Conservation (phyloP, 1,284 basidiomycete genomes). For the Heterobasidion occidentale region DNA sequence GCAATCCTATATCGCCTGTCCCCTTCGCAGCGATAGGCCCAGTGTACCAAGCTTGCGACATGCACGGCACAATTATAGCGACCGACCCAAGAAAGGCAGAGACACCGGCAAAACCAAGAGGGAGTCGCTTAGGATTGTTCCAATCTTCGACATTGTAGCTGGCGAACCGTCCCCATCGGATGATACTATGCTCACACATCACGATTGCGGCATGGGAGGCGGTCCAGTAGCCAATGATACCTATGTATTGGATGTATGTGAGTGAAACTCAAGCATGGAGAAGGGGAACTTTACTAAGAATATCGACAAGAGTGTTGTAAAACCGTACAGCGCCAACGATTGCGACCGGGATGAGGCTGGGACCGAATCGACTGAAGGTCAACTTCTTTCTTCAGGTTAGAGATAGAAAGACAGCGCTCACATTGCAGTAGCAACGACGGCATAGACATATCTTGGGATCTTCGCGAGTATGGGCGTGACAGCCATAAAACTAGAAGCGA, state of each 20-base stretch:
- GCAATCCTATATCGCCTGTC: constrained; percentile 51
- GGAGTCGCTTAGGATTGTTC: constrained; percentile 31
- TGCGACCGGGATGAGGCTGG: constrained; percentile 48
- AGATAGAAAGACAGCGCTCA: constrained; percentile 20
- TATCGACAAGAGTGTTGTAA: constrained; percentile 47
- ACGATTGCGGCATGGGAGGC: constrained; percentile 46
- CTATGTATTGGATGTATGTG: constrained; percentile 15
- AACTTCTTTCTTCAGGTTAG: constrained; percentile 11
- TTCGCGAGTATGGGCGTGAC: constrained; percentile 44
- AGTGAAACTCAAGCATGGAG: constrained; percentile 3
- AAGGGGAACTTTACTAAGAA: constrained; percentile 33
- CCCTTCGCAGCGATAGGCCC: constrained; percentile 36
- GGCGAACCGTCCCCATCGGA: constrained; percentile 31
- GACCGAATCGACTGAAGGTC: constrained; percentile 2
- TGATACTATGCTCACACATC: constrained; percentile 49
- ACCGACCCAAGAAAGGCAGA: constrained; percentile 38
- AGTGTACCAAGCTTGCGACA: constrained; percentile 52
- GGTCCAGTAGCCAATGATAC: constrained; percentile 55
- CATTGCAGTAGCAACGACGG: constrained; percentile 68
- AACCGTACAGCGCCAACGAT: constrained; percentile 54
- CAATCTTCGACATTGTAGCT: constrained; percentile 31
- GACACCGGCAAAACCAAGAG: constrained; percentile 38
- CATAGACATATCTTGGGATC: constrained; percentile 69
- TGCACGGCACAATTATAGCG: constrained; percentile 46
- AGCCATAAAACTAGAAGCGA: constrained; percentile 67